Evolutionary conservation across 2,329 filamentous ascomycete genomes (phyloP).

Genomic region (Coniosporium tulheliwenetii): DNA sequence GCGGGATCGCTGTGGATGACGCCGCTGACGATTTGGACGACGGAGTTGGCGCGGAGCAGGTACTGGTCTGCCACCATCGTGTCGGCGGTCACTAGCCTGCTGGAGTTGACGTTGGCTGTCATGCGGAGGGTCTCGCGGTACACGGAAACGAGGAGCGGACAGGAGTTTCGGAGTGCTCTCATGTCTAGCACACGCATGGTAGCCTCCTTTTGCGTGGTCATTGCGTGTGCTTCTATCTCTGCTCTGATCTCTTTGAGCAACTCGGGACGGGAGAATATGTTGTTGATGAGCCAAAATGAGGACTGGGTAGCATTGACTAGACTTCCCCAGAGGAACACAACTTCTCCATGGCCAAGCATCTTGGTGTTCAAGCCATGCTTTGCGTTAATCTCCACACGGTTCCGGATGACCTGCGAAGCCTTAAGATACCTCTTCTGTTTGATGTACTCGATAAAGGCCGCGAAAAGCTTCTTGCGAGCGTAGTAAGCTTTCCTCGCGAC

Average conservation of each 20-base stretch:
- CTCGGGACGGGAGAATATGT: slow-evolving; percentile 24
- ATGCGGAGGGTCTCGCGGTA: slow-evolving; percentile 32
- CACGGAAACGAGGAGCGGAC: slow-evolving; percentile 27
- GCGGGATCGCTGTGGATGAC: slow-evolving; percentile 24
- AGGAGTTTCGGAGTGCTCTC: slow-evolving; percentile 19
- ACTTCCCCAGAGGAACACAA: slow-evolving; percentile 16
- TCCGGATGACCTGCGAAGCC: slow-evolving; percentile 10
- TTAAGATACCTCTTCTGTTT: slow-evolving; percentile 9
- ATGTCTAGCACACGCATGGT: slow-evolving; percentile 17
- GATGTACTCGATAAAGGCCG: slow-evolving; percentile 14
- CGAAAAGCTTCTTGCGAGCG: slow-evolving; percentile 16
- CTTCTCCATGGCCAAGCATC: slow-evolving; percentile 10
- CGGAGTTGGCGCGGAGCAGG: slow-evolving; percentile 24
- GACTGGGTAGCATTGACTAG: slow-evolving; percentile 27
- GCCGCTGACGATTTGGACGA: slow-evolving; percentile 29
- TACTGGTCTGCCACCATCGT: slow-evolving; percentile 25
- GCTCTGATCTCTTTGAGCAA: slow-evolving; percentile 23
- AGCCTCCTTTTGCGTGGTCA: slow-evolving; percentile 3
- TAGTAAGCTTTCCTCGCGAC: slow-evolving; percentile 21
- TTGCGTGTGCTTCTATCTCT: slow-evolving; percentile 16
- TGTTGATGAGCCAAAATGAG: slow-evolving; percentile 29
- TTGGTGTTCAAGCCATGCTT: slow-evolving; percentile 8
- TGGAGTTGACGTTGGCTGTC: slow-evolving; percentile 20
- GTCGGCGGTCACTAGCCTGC: slow-evolving; percentile 26
- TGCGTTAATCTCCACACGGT: slow-evolving; percentile 9